Evolutionary conservation across 2,329 filamentous ascomycete genomes (phyloP).

Genomic region (Pseudohalonectria lignicola): DNA sequence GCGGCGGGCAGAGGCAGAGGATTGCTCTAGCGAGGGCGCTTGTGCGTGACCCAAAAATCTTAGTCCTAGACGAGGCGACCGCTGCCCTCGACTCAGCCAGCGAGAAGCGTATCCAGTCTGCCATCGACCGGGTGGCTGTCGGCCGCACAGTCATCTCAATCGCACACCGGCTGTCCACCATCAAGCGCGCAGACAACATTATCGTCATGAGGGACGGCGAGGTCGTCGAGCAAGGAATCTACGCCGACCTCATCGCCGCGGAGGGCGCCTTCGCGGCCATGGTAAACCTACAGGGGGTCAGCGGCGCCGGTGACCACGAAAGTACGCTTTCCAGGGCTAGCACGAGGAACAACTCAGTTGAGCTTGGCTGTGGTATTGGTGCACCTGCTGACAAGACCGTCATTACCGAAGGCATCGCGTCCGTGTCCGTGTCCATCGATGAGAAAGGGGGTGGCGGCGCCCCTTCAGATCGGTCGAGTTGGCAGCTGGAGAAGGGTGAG

Average conservation of each 20-base stretch:
- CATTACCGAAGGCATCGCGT: not conserved
- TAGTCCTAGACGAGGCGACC: slow-evolving; percentile 36
- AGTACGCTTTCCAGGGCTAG: not conserved
- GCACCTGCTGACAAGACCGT: not conserved
- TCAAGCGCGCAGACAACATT: slow-evolving; percentile 47
- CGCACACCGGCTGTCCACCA: slow-evolving; percentile 42
- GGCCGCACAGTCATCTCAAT: slow-evolving; percentile 49
- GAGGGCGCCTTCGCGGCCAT: slow-evolving; percentile 34
- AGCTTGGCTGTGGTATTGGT: too few species aligned
- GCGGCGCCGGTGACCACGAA: slow-evolving; percentile 6
- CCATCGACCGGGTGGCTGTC: slow-evolving; percentile 28
- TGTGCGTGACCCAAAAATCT: slow-evolving; percentile 2
- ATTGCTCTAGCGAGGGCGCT: slow-evolving; percentile 24
- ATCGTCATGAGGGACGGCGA: slow-evolving; percentile 44
- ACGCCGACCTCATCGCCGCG: slow-evolving; percentile 37
- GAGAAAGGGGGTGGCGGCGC: not conserved
- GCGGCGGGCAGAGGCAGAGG: slow-evolving; percentile 50
- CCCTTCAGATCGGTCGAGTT: not conserved
- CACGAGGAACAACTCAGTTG: not conserved
- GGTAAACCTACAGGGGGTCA: slow-evolving; percentile 19
- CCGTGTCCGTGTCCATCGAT: not conserved
- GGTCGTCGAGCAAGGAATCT: slow-evolving; percentile 45
- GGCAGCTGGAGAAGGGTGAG: not conserved
- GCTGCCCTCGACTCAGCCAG: slow-evolving; percentile 47
- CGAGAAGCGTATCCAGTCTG: slow-evolving; percentile 41